Evolutionary conservation across 306 rosid species (phyloP).

Genomic region (Urtica urens): DNA sequence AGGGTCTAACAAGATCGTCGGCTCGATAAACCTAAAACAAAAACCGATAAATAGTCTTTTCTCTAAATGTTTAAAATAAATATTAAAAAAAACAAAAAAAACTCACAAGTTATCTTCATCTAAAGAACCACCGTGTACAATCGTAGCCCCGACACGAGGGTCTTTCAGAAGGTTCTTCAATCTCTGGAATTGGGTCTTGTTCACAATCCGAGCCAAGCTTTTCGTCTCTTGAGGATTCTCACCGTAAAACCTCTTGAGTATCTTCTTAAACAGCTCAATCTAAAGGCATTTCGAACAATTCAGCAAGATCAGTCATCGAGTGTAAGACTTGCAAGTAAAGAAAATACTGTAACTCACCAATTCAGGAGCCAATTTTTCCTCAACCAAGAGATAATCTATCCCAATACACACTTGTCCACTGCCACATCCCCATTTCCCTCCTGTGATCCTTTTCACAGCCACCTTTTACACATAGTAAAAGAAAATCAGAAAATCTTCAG

Average conservation of each 20-base stretch:
- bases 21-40: slow-evolving; percentile 63
- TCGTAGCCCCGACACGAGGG: slow-evolving; percentile 55
- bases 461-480: slow-evolving; percentile 25
- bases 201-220: slow-evolving; percentile 46
- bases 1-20: slow-evolving; percentile 78
- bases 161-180: slow-evolving; percentile 50
- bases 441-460: slow-evolving; percentile 60
- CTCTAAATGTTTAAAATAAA: neutral
- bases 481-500: neutral
- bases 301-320: neutral
- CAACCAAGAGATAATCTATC: slow-evolving; percentile 69
- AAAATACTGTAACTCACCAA: too few species aligned
- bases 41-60: neutral
- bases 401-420: slow-evolving; percentile 82
- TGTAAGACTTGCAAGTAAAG: too few species aligned
- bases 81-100: neutral
- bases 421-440: slow-evolving; percentile 90
- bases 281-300: slow-evolving; percentile 11
- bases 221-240: slow-evolving; percentile 38
- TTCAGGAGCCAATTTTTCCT: slow-evolving; percentile 39
- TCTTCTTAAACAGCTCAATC: slow-evolving; percentile 52
- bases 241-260: slow-evolving; percentile 44
- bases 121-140: slow-evolving; percentile 60
- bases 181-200: slow-evolving; percentile 50
- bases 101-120: slow-evolving; percentile 60